phyloP scores from a whole-genome alignment of 495 filamentous ascomycete species.

The Hypoxylon fragiforme region DNA sequence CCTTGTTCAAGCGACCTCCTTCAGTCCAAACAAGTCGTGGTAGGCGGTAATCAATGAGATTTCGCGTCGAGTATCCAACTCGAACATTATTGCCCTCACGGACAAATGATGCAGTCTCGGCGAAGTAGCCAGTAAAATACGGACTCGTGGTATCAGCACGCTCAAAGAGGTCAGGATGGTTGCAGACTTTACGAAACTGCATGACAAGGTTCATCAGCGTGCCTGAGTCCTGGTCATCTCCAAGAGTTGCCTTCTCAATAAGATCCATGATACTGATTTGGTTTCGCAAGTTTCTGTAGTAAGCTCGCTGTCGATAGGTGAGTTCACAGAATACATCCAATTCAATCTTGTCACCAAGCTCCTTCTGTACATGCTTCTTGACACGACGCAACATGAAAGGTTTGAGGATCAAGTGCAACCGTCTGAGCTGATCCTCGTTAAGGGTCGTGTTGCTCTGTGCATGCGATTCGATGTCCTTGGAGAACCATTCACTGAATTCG shows the following conservation, averaged over 20 bases:
- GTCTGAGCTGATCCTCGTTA: constrained; percentile 94
- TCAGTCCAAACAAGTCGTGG: constrained; percentile 78
- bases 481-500: constrained; percentile 99
- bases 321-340: constrained; percentile 94
- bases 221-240: constrained; percentile 91
- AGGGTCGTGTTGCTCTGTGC: constrained; percentile 98
- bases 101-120: constrained; percentile 92
- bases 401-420: constrained; percentile 98
- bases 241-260: constrained; percentile 93
- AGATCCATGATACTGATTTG: constrained; percentile 98
- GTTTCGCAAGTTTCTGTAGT: constrained; percentile 87
- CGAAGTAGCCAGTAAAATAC: constrained; percentile 78
- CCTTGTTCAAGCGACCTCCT: constrained; percentile 72
- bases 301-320: constrained; percentile 94
- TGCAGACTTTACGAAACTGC: constrained; percentile 99
- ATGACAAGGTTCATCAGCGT: constrained; percentile 99
- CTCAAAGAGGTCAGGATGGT: constrained; percentile 96
- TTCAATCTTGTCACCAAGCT: constrained; percentile 98
- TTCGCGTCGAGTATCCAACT: constrained; percentile 85
- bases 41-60: constrained; percentile 78
- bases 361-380: constrained; percentile 98
- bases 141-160: constrained; percentile 89
- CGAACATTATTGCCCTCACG: constrained; percentile 81
- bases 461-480: constrained; percentile 98
- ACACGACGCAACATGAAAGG: constrained; percentile 99